Base-by-base conservation (phyloP, 768 basidiomycete genomes). In the Strobilomyces dryophilus region DNA sequence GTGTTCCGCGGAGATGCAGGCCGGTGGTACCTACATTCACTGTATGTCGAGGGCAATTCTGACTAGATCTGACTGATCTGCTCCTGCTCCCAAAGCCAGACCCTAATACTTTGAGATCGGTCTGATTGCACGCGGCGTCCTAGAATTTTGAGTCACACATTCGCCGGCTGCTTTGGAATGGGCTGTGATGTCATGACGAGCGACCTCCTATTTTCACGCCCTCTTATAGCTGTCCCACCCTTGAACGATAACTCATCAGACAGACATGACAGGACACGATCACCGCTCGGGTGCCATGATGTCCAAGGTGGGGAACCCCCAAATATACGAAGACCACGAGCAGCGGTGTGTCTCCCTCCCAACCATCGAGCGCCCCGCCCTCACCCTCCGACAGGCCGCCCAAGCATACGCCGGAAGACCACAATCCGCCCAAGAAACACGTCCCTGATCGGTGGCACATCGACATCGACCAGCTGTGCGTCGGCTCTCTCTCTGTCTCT, bases 231-330 rank as follows among this genome's bases (percentile, higher is more conserved):
- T 34, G 20, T 14, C 34, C 18, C 48, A 26, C 39, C 4, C 47
- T 37, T 4, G 35, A 47, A 24, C 45, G 14, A 34, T 11, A 12
- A 34, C 11, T 12, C 34, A 37, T 18, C 49, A 56, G 24, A 55
- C 24, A 50, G 40, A 50, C 41, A 66, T 66, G 63, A 61, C 61
- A 1, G 39, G 45, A 5, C 18, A 12, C 17, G 58, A 65, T 37
- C 43, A 42, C 45, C 58, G 52, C 49, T 7, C 64, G 17, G 68
- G 68, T 14, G 66, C 77, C 55, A 80, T 80, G 78, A 74, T 74
- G 62, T 79, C 79, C 44, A 76, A 75, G 48, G 75, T 76, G 40
- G 78, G 77, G n/a, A 77, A 75, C 56, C 60, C 71, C 3, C 79
- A 79, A 29, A 67, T 76, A 39, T 76, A 80, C 64, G 69, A 77